Evolutionary conservation across 257 asterid species (phyloP).

Genomic region (Galeopsis tetrahit): DNA sequence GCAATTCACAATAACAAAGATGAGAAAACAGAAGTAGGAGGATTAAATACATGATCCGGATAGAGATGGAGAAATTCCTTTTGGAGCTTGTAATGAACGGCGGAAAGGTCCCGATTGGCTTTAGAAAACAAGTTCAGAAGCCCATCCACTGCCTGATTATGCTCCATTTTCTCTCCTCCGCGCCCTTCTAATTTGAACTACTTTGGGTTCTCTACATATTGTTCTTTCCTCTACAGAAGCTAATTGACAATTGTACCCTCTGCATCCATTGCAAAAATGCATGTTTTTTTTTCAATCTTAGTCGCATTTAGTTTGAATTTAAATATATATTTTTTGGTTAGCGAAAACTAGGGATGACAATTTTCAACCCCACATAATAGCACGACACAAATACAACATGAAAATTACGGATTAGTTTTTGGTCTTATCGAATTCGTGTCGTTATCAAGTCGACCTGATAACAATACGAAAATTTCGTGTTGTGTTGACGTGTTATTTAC

Average conservation of each 20-base stretch:
- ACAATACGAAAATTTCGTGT: too few species aligned
- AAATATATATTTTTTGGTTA: too few species aligned
- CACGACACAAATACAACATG: too few species aligned
- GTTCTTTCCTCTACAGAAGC: neutral
- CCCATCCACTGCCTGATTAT: conserved; percentile 79
- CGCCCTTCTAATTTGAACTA: conserved; percentile 23
- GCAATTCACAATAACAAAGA: neutral
- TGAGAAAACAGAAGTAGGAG: conserved; percentile 15
- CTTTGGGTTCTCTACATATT: neutral
- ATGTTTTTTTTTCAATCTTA: too few species aligned
- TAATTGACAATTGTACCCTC: conserved; percentile 19
- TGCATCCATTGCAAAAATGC: too few species aligned
- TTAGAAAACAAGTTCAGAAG: conserved; percentile 65
- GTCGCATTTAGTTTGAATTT: too few species aligned
- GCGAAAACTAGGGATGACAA: too few species aligned
- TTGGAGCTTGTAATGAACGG: conserved; percentile 68
- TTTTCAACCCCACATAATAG: too few species aligned
- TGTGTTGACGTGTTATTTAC: too few species aligned
- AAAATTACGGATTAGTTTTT: too few species aligned
- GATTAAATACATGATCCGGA: conserved; percentile 60
- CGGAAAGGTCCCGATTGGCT: conserved; percentile 71
- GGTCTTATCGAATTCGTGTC: too few species aligned
- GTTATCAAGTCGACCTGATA: too few species aligned
- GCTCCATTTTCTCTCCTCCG: conserved; percentile 50
- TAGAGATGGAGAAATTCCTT: conserved; percentile 77